Conservation (phyloP, 371 early-diverging fungal species). For the Smittium culicis region DNA sequence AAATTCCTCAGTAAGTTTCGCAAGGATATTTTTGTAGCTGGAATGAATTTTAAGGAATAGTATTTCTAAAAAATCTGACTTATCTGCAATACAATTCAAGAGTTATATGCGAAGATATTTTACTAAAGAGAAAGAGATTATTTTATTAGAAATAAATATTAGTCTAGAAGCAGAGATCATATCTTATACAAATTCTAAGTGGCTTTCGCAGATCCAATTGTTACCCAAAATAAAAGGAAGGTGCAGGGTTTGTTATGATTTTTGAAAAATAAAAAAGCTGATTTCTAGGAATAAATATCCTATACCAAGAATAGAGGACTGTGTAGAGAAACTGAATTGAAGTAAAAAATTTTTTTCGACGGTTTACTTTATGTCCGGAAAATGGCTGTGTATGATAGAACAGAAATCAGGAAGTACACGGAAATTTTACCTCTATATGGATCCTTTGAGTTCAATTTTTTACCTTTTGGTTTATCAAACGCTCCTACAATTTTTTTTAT, state of each 20-base stretch:
- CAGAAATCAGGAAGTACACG: background rate
- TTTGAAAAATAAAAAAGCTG: background rate
- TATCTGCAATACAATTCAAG: no score
- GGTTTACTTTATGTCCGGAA: background rate
- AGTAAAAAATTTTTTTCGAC: background rate
- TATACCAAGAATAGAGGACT: background rate
- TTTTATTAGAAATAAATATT: no score
- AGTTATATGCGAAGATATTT: no score
- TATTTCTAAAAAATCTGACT: no score
- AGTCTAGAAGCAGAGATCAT: no score
- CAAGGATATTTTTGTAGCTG: no score
- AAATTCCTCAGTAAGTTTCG: no score
- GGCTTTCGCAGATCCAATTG: no score
- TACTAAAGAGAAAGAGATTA: no score
- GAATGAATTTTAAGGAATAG: no score
- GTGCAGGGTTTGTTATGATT: background rate
- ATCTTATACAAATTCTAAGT: no score
- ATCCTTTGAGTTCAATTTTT: background rate
- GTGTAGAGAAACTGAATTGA: background rate
- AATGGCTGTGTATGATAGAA: background rate
- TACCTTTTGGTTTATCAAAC: background rate
- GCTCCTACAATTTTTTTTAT: background rate
- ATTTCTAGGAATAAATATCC: background rate
- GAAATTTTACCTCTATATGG: background rate
- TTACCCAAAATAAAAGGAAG: background rate